Evolutionary conservation across 331 rosid genomes (phyloP).

Genomic region (Spiraea crenata): DNA sequence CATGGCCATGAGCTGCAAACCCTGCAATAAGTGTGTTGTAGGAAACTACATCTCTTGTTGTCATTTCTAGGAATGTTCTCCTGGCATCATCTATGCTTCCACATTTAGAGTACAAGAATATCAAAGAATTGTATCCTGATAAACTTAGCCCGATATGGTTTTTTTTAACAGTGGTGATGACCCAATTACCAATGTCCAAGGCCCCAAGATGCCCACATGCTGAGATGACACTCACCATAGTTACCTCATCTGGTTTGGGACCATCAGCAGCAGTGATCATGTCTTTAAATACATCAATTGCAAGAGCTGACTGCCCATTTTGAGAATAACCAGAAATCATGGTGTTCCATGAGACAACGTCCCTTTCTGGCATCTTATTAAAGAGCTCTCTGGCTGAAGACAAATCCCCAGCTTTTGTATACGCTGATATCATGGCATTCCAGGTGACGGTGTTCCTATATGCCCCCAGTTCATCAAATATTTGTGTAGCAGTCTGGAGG

Average conservation of each 20-base stretch:
- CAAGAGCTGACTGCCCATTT: slow-evolving; percentile 51
- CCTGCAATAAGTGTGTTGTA: slow-evolving; percentile 61
- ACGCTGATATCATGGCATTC: slow-evolving; percentile 74
- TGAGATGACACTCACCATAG: slow-evolving; percentile 61
- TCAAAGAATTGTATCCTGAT: slow-evolving; percentile 57
- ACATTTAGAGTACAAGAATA: slow-evolving; percentile 66
- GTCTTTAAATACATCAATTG: slow-evolving; percentile 54
- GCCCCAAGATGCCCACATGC: slow-evolving; percentile 78
- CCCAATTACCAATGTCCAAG: slow-evolving; percentile 58
- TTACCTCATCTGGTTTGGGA: slow-evolving; percentile 60
- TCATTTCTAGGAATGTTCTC: slow-evolving; percentile 48
- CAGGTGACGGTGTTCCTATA: slow-evolving; percentile 44
- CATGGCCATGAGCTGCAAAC: slow-evolving; percentile 60
- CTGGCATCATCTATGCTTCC: slow-evolving; percentile 54
- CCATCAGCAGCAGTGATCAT: slow-evolving; percentile 31
- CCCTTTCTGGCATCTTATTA: slow-evolving; percentile 54
- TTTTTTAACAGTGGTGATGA: slow-evolving; percentile 38
- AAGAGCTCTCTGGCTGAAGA: slow-evolving; percentile 46
- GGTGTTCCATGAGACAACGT: slow-evolving; percentile 62
- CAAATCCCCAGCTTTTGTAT: slow-evolving; percentile 54
- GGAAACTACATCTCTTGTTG: slow-evolving; percentile 49
- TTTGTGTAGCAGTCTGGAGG: slow-evolving; percentile 42
- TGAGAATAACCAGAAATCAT: slow-evolving; percentile 68
- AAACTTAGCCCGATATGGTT: slow-evolving; percentile 41
- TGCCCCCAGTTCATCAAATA: slow-evolving; percentile 47